Evolutionary conservation across 2,329 filamentous ascomycete genomes (phyloP), one percentile per base, ranked within the genome.

Genomic region (Phaeophleospora eucalypticola): DNA sequence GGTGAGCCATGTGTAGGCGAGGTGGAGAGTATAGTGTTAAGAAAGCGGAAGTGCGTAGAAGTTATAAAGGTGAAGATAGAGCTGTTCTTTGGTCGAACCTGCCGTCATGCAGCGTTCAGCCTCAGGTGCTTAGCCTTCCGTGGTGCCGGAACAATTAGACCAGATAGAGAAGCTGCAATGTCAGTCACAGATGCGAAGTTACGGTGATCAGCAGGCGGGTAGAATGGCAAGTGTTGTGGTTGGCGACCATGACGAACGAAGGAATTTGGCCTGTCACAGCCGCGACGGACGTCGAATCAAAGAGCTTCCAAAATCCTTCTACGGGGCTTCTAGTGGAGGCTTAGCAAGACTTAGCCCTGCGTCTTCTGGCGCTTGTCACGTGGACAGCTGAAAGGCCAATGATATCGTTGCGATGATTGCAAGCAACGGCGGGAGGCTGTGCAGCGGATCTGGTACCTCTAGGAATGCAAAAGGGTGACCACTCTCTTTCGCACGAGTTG

Each of bases 131-230:
- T 21, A 43, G 41, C 29, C 27, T 32, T 9, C 18, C 39, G 18
- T 41, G 3, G 21, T 20, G 18, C 21, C 24, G 17, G 21, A 17
- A n/a, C n/a, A n/a, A 17, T 21, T 10, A 14, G 10, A 24, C 27
- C 41, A 19, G 24, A 35, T 33, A 21, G 21, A 36, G 41, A 21
- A 21, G 32, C 20, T 12, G 36, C 36, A 16, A 35, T 33, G 41
- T 35, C 41, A 21, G 18, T 36, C 17, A 19, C 16, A 33, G 36
- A 43, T 36, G 15, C 32, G 32, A 27, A 36, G 41, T 33, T 20
- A 20, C 14, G 12, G 24, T 29, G 24, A 29, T 29, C 24, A 29
- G 24, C 24, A 29, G 24, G 24, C 7, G 12, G 24, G 24, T 29
- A 29, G n/a, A 29, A 6, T 29, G 6, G 24, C 6, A 7, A 12